Evolutionary conservation across 768 basidiomycete genomes (phyloP), one percentile per base, ranked within the genome.

Genomic region (Sarcomyxa edulis): DNA sequence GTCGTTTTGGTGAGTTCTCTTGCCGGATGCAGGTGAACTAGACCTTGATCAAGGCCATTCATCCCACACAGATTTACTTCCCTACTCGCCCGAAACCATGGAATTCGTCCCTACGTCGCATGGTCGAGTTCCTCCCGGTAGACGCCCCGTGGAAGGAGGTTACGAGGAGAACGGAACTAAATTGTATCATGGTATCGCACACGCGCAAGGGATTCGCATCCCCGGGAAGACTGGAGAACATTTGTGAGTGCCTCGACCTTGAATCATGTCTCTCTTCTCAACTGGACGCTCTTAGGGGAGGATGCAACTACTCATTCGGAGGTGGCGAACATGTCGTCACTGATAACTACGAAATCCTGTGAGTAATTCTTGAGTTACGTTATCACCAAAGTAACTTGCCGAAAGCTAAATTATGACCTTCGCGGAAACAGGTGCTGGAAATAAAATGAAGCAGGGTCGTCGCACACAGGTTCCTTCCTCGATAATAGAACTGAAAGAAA

Each of bases 161-260:
- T 84, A 85, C 45, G 87, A 90, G 58, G 78, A 84, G 23, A 56
- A 64, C 43, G 85, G 84, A 1, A 56, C 52, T 6, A 76, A 73
- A 54, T 60, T 89, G 31, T 89, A 82, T 46, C 87, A 90, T 52
- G 86, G 76, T 0, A 51, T 79, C 19, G 80, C 67, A 3, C 43
- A 42, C 1, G 59, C 85, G 32, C 55, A 70, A 23, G 74, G 72
- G 0, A 52, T 77, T 9, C 62, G 49, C 25, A 77, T 88, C n/a
- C 85, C 84, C 4, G 86, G 85, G 2, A 89, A 89, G 61, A 73
- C 78, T 1, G 80, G 75, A 1, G 65, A 72, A 43, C 86, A 89
- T 59, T 60, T 89, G 39, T 40, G 21, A 7, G 43, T 27, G 7
- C 14, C 22, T 44, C n/a, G 32, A 36, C 28, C n/a, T 11, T 31